Conservation (phyloP, 768 basidiomycete genomes). For the Sarcomyxa edulis region DNA sequence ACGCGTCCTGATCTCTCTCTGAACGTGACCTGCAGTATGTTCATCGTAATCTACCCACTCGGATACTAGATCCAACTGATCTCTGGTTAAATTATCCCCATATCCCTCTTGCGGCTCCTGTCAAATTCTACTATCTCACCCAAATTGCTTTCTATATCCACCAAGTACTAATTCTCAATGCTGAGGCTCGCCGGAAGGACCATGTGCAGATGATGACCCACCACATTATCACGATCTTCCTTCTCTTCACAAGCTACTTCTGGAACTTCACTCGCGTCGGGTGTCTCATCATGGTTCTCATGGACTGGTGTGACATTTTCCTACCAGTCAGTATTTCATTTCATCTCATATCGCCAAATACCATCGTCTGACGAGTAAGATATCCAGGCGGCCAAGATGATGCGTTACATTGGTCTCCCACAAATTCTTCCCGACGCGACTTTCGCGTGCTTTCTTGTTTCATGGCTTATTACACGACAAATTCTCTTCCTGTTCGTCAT, state of each 20-base stretch:
- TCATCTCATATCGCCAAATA: constrained; percentile 1
- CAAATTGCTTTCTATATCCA: constrained; percentile 90
- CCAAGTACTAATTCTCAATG: constrained; percentile 87
- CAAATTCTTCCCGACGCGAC: constrained; percentile 63
- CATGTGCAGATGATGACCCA: constrained; percentile 96
- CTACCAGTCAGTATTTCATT: constrained; percentile 62
- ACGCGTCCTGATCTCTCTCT: constrained; percentile 6
- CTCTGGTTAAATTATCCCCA: constrained; percentile 86
- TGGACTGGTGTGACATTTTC: constrained; percentile 94
- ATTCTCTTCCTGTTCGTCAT: constrained; percentile 74
- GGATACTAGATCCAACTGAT: constrained; percentile 53
- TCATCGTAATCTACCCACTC: constrained; percentile 65
- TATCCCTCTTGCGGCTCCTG: constrained; percentile 64
- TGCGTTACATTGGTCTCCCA: constrained; percentile 70
- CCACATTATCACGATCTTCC: constrained; percentile 81
- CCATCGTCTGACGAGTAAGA: constrained; percentile 3
- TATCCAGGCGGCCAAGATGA: constrained; percentile 84
- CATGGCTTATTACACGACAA: constrained; percentile 91
- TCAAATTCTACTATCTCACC: constrained; percentile 87
- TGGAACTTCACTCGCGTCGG: constrained; percentile 87
- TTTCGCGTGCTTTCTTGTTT: constrained; percentile 80
- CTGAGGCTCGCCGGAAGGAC: constrained; percentile 89
- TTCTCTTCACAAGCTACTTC: constrained; percentile 76
- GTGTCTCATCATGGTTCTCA: constrained; percentile 82
- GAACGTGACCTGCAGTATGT: constrained; percentile 60